Base-by-base conservation (phyloP, 495 filamentous ascomycete species). In the Thozetella sp. region DNA sequence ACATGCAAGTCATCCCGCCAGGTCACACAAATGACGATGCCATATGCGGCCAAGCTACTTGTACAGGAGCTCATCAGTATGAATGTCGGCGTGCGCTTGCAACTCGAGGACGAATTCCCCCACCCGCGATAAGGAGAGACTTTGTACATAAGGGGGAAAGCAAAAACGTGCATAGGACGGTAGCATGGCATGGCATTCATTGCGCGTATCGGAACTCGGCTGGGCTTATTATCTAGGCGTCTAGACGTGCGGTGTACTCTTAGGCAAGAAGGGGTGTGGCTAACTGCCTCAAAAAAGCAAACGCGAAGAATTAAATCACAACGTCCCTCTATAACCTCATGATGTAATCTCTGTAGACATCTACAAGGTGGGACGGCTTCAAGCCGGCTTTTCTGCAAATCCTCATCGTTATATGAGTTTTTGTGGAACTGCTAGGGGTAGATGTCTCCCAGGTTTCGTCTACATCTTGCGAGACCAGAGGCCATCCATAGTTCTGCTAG, bases 51-150 rank as follows among this genome's bases (percentile, higher is more conserved):
- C 2, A 99, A 99, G 83, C 75, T 99, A 68, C 77, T 99, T 54
- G 90, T 99, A 30, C 95, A 99, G 79, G 95, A 99, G 76, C 72
- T 99, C 67, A 83, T 96, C 71, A 96, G 92, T 74, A 99, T 99
- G 95, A 98, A 98, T 71, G 90, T 99, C 15, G 89, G 92, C 57
- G 91, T 93, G 50, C 80, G 87, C 55, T 74, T 98, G 73, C 88
- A 89, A 78, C 71, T 98, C 56, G 93, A 93, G 69, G 95, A 98
- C 70, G 88, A 97, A 76, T 98, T 98, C 73, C 92, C 93, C 1
- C 76, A 80, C 57, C 79, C 79, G 17, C 66, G 67, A 62, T 77
- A 63, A 25, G 22, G n/a, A 12, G 9, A 25, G 19, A 58, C 50
- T 46, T 55, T 40, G 20, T 66, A 57, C 12, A 45, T 23, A 50